Evolutionary conservation across 495 filamentous ascomycete genomes (phyloP).

Genomic region (Parathielavia appendiculata): DNA sequence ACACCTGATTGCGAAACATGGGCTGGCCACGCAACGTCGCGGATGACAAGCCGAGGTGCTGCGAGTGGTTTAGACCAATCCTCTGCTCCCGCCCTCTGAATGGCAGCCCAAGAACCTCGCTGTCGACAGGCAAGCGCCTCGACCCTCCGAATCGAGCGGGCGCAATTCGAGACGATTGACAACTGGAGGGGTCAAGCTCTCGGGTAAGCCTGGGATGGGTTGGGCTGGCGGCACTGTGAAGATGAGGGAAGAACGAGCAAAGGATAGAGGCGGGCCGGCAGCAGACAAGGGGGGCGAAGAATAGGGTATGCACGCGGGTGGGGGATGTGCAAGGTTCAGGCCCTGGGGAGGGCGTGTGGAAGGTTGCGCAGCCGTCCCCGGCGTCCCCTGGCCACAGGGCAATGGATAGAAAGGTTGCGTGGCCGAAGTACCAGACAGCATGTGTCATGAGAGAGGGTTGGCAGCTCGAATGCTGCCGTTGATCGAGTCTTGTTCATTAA

Average conservation of each 20-base stretch:
- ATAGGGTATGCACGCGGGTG: slow-evolving; percentile 25
- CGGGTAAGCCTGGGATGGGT: slow-evolving; percentile 8
- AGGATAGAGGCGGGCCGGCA: slow-evolving; percentile 18
- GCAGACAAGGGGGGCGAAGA: slow-evolving; percentile 18
- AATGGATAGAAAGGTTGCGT: slow-evolving; percentile 26
- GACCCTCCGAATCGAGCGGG: slow-evolving; percentile 13
- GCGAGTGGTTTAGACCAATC: not conserved
- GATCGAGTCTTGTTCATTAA: not conserved
- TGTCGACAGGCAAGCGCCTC: slow-evolving; percentile 17
- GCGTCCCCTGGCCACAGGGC: slow-evolving; percentile 16
- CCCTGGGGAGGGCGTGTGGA: slow-evolving; percentile 16
- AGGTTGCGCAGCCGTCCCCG: slow-evolving; percentile 25
- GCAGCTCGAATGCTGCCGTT: not conserved
- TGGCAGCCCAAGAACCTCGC: slow-evolving; percentile 2
- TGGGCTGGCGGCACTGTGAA: not conserved
- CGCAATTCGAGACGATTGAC: slow-evolving; percentile 19
- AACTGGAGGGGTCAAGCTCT: slow-evolving; percentile 16
- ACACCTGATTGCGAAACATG: slow-evolving; percentile 24
- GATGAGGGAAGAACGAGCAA: slow-evolving; percentile 9
- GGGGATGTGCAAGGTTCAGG: slow-evolving; percentile 25
- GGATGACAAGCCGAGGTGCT: slow-evolving; percentile 6
- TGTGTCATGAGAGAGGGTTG: slow-evolving; percentile 4
- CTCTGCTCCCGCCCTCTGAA: not conserved
- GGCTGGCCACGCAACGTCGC: slow-evolving; percentile 24
- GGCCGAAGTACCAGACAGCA: slow-evolving; percentile 11